Conservation (phyloP, 2,329 filamentous ascomycete species). For the Cladorrhinum sp. region DNA sequence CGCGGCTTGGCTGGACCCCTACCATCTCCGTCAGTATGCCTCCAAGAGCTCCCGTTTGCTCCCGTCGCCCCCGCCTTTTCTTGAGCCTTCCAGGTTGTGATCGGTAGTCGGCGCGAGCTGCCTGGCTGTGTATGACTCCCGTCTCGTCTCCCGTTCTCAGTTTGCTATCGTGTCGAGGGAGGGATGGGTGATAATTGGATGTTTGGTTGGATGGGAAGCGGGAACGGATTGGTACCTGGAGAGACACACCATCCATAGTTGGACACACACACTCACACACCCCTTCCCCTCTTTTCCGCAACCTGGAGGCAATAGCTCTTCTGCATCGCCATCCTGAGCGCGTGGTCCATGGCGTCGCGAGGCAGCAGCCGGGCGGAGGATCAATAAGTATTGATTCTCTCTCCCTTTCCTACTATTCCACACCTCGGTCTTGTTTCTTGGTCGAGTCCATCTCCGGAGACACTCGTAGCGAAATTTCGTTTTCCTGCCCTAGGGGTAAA, state of each 20-base stretch:
- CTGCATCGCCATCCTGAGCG: conserved; percentile 14
- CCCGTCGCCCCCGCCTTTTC: conserved; percentile 6
- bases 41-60: conserved; percentile 2
- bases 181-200: background rate
- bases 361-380: conserved; percentile 20
- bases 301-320: background rate
- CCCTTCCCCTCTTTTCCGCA: conserved; percentile 1
- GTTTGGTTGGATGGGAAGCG: background rate
- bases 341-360: conserved; percentile 12
- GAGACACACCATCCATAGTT: conserved; percentile 8
- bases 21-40: conserved; percentile 2
- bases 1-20: background rate
- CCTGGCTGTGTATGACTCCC: conserved; percentile 22
- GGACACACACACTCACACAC: background rate
- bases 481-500: conserved; percentile 20
- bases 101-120: conserved; percentile 20
- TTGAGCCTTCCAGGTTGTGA: conserved; percentile 18
- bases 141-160: background rate
- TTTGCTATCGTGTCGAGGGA: background rate
- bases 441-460: conserved; percentile 2
- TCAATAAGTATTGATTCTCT: conserved; percentile 16
- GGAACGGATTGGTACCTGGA: conserved; percentile 18
- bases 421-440: background rate
- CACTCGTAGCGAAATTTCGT: conserved; percentile 23
- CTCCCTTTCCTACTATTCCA: background rate